Conservation (phyloP, 2,329 filamentous ascomycete species). For the Trichoderma brevicompactum region DNA sequence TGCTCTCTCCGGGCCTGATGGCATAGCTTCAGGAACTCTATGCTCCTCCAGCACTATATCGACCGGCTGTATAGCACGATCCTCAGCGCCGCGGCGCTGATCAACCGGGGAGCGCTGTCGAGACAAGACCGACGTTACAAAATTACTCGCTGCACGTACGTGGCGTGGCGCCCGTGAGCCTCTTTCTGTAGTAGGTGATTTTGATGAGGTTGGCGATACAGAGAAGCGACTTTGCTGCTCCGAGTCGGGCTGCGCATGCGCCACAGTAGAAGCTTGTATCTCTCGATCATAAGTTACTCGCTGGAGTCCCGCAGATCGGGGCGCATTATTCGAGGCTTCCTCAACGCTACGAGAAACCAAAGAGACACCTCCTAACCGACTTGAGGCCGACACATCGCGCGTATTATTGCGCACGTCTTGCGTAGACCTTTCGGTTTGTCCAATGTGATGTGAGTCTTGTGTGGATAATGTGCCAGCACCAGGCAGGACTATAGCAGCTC, state of each 20-base stretch:
- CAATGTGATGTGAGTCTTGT: not conserved
- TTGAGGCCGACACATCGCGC: not conserved
- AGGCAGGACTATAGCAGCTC: not conserved
- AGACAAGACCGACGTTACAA: conserved; percentile 13
- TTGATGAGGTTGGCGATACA: conserved; percentile 24
- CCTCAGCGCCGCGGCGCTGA: conserved; percentile 7
- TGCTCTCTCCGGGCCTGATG: conserved; percentile 12
- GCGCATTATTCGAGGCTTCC: not conserved
- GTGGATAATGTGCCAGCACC: not conserved
- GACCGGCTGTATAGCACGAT: conserved; percentile 19
- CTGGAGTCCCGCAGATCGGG: conserved; percentile 29
- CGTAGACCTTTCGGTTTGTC: not conserved
- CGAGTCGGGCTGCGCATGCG: not conserved
- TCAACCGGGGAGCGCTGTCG: conserved; percentile 24
- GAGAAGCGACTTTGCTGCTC: conserved; percentile 28
- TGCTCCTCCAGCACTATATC: conserved; percentile 4
- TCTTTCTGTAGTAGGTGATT: not conserved
- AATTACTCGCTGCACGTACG: conserved; percentile 11
- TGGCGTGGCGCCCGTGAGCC: conserved; percentile 7
- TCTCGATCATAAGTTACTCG: conserved; percentile 28
- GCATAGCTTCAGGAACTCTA: not conserved
- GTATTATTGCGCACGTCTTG: not conserved
- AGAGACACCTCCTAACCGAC: not conserved
- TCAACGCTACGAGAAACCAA: not conserved
- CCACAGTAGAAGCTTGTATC: not conserved